These are phyloP conservation scores for Celoporthe dispersa DNA, from an alignment of 2,329 filamentous ascomycete species.

Conservation along the genomic window DNA sequence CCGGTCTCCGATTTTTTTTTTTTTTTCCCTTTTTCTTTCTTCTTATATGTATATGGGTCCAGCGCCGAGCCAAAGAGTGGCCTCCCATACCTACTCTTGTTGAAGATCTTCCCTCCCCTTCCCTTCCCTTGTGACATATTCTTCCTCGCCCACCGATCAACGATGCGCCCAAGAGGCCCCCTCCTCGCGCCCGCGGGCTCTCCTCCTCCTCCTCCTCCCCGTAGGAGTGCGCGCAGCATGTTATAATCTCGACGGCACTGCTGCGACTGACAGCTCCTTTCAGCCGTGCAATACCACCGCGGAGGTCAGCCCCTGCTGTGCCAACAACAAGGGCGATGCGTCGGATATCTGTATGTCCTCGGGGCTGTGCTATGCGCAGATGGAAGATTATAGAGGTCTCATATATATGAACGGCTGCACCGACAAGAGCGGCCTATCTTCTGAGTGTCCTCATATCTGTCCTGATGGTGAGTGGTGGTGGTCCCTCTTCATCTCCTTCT, in stretches of 20 bases:
- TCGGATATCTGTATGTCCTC: conserved; percentile 34
- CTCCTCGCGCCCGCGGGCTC: neutral
- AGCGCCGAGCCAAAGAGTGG: no score
- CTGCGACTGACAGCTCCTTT: neutral
- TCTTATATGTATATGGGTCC: neutral
- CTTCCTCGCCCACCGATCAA: neutral
- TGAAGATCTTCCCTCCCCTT: no score
- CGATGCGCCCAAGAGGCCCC: neutral
- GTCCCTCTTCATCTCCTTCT: no score
- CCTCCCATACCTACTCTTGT: no score
- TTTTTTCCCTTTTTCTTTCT: neutral
- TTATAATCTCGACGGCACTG: conserved; percentile 29
- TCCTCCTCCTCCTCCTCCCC: neutral
- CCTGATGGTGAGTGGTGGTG: conserved; percentile 23
- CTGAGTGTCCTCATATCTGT: conserved; percentile 32
- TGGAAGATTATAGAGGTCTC: conserved; percentile 27
- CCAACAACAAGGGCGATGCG: conserved; percentile 25
- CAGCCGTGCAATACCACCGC: conserved; percentile 31
- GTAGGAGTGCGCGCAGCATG: conserved; percentile 15
- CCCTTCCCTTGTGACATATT: neutral
- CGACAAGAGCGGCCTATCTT: conserved; percentile 28
- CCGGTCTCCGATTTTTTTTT: neutral
- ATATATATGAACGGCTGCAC: conserved; percentile 34
- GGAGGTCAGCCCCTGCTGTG: conserved; percentile 33
- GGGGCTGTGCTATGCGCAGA: conserved; percentile 33